A percentile compares a stretch with the other conserved stretches of the same genome.
Conservation (phyloP, 371 early-diverging fungal genomes). For the Lichtheimia ramosa region DNA sequence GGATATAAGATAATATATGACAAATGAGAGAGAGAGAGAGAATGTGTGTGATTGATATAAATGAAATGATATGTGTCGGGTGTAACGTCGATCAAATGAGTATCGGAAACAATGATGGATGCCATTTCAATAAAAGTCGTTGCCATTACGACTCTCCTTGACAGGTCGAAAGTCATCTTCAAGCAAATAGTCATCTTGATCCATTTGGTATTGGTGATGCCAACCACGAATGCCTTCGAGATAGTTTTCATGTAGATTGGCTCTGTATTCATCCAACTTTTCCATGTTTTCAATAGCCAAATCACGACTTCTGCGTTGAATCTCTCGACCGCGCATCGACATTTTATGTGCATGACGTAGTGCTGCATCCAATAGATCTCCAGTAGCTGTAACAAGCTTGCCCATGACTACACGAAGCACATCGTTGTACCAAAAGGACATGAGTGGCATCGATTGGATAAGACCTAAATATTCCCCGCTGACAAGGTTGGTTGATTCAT, state of each 20-base stretch:
- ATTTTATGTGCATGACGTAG: constrained; percentile 45
- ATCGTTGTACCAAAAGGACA: constrained; percentile 70
- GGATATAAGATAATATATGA: not conserved
- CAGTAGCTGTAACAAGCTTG: constrained; percentile 53
- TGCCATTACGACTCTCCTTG: constrained; percentile 11
- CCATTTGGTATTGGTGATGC: constrained; percentile 7
- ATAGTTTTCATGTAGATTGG: constrained; percentile 44
- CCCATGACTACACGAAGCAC: constrained; percentile 59
- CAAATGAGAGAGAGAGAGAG: not conserved
- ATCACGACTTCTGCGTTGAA: constrained; percentile 43
- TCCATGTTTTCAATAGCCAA: constrained; percentile 47
- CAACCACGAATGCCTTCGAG: constrained; percentile 38
- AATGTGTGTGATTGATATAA: too few species aligned
- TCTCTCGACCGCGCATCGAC: constrained; percentile 40
- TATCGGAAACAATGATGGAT: too few species aligned
- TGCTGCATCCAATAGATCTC: constrained; percentile 61
- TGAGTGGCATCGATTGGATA: constrained; percentile 60
- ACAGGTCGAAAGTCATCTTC: constrained; percentile 13
- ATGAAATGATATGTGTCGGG: too few species aligned
- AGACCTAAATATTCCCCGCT: constrained; percentile 29
- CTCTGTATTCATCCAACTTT: constrained; percentile 40
- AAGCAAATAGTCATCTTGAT: constrained; percentile 22
- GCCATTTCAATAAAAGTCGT: not conserved
- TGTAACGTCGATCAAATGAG: too few species aligned
- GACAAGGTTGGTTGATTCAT: too few species aligned